These are phyloP conservation scores for Scutellaria baicalensis DNA, from an alignment of 257 asterid species.

Conservation along the genomic window DNA sequence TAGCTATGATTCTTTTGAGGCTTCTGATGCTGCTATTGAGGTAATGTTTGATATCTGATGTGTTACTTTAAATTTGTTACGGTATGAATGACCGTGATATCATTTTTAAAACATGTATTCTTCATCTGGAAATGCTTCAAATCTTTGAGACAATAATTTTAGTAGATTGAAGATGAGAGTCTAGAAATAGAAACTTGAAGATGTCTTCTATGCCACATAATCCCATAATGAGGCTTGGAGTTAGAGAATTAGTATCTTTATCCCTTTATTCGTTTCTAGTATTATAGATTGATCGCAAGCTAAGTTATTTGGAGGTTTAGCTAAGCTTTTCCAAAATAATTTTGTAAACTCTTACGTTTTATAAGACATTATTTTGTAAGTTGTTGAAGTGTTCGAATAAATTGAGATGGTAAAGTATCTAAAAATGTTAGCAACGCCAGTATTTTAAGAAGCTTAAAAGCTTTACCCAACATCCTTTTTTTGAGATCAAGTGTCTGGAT, in stretches of 20 bases:
- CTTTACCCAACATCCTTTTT: too few species aligned
- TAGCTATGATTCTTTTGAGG: constrained; percentile 96
- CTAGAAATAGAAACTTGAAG: background rate
- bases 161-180: background rate
- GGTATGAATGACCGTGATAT: background rate
- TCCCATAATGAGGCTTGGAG: background rate
- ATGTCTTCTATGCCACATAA: background rate
- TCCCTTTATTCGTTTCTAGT: background rate
- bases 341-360: too few species aligned
- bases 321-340: too few species aligned
- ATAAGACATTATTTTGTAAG: too few species aligned
- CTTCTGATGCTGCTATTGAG: constrained; percentile 98
- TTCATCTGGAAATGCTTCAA: background rate
- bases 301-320: background rate
- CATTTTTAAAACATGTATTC: background rate
- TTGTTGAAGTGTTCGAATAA: too few species aligned
- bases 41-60: constrained; percentile 23
- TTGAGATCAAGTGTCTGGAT: background rate
- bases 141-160: background rate
- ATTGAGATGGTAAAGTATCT: too few species aligned
- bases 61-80: constrained; percentile 4
- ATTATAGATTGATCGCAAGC: background rate
- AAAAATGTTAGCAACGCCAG: too few species aligned
- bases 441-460: too few species aligned
- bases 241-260: background rate